Evolutionary conservation across 2,329 filamentous ascomycete species (phyloP).

Genomic region (Colletotrichum cordylinicola): DNA sequence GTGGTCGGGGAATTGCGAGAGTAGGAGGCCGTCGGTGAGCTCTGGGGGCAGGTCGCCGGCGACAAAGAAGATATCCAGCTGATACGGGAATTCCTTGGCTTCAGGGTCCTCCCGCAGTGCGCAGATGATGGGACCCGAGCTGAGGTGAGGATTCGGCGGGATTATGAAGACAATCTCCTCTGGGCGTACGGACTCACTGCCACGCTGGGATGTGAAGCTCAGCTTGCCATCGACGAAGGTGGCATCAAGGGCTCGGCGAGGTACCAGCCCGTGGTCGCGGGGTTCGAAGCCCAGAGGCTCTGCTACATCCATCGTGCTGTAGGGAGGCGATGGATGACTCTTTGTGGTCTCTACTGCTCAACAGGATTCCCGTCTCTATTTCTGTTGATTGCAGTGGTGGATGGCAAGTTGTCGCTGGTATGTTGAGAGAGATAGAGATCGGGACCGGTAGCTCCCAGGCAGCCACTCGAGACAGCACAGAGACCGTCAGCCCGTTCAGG

Average conservation of each 20-base stretch:
- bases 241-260: slow-evolving; percentile 12
- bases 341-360: neutral
- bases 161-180: slow-evolving; percentile 31
- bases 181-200: slow-evolving; percentile 13
- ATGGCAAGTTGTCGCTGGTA: neutral
- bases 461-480: neutral
- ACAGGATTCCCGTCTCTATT: neutral
- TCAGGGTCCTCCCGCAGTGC: slow-evolving; percentile 41
- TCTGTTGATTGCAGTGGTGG: neutral
- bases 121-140: slow-evolving; percentile 35
- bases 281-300: slow-evolving; percentile 6
- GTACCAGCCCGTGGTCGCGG: slow-evolving; percentile 10
- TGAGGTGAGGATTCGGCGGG: neutral
- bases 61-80: slow-evolving; percentile 31
- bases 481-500: neutral
- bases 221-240: slow-evolving; percentile 16
- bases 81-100: slow-evolving; percentile 29
- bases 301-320: neutral
- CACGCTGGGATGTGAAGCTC: slow-evolving; percentile 1
- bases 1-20: slow-evolving; percentile 44
- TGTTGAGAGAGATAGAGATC: neutral
- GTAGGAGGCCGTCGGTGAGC: slow-evolving; percentile 40
- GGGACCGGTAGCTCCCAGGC: neutral
- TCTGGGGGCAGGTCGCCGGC: slow-evolving; percentile 39
- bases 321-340: neutral